A percentile compares a stretch with the other conserved stretches of the same genome.
phyloP scores from a whole-genome alignment of 805 yeast genomes.

The Lipomyces yamadae region DNA sequence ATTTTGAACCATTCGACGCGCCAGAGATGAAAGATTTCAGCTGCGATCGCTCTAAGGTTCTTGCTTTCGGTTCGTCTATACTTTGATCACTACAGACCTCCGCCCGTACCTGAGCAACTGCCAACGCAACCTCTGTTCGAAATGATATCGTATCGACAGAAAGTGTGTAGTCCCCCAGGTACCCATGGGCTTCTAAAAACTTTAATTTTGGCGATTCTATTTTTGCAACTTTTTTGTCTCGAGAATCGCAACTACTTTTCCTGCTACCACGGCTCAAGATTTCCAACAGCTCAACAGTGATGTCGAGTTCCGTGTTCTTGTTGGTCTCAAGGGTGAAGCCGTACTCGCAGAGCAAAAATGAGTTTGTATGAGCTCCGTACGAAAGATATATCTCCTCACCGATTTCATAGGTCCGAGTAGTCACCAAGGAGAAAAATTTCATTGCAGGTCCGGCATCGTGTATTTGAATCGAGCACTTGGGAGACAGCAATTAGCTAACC shows the following conservation, averaged over 20 bases:
- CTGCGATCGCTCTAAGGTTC: slow-evolving; percentile 10
- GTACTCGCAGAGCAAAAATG: slow-evolving; percentile 80
- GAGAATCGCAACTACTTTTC: slow-evolving; percentile 48
- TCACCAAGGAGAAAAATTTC: slow-evolving; percentile 37
- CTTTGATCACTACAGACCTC: slow-evolving; percentile 16
- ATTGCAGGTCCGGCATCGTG: slow-evolving; percentile 33
- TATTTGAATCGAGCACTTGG: slow-evolving; percentile 27
- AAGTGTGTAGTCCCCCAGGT: slow-evolving; percentile 76
- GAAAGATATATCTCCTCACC: slow-evolving; percentile 69
- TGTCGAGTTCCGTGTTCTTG: slow-evolving; percentile 72
- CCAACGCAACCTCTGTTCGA: slow-evolving; percentile 75
- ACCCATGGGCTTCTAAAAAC: slow-evolving; percentile 59
- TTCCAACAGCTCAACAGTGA: slow-evolving; percentile 53
- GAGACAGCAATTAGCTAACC: not conserved
- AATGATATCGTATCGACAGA: slow-evolving; percentile 61
- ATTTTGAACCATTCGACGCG: slow-evolving; percentile 8
- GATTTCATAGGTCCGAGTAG: slow-evolving; percentile 46
- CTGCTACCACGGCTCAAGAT: slow-evolving; percentile 44
- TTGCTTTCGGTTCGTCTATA: not conserved
- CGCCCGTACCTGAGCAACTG: slow-evolving; percentile 43
- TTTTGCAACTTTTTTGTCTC: not conserved
- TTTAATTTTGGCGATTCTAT: slow-evolving; percentile 31
- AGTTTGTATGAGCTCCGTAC: slow-evolving; percentile 90
- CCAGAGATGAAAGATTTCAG: slow-evolving; percentile 20
- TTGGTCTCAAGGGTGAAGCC: slow-evolving; percentile 72